Base-by-base conservation (phyloP, 1,139 yeast species). In the Blastobotrys raffinosifermentans region DNA sequence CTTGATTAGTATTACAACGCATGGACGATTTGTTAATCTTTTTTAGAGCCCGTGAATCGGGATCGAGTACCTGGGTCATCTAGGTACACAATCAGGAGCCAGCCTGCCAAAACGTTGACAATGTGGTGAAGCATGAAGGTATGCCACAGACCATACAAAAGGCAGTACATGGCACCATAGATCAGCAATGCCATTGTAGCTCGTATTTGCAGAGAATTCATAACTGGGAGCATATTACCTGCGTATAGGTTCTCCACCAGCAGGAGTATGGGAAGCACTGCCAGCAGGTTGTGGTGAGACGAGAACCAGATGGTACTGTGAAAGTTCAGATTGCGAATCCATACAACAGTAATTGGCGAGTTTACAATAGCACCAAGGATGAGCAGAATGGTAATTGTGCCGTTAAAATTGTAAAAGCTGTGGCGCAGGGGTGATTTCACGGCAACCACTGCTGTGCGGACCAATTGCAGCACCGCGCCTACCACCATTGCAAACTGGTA, bases 401-500 rank as follows among this genome's bases (percentile, higher is more conserved):
- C 40, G 13, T 37, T 41, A 29, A 45, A 39, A 15, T 52, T 50
- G 23, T 32, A 37, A 16, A 44, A 37, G 17, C 32, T 21, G n/a
- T 19, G n/a, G 17, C 23, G 36, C 14, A 21, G 26, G 15, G 22
- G 27, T 4, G 34, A 31, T 4, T 22, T 19, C 16, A 31, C 37
- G 8, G 32, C n/a, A 16, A 5, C 27, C 4, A 34, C 32, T 19
- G 27, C 32, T 26, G 47, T 33, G 39, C 47, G 30, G 35, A 39
- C 19, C 23, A 23, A 49, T 48, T 46, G 61, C 62, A 26, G 73
- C 35, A 35, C 69, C 26, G 47, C 73, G 62, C 43, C 79, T 64
- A 41, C 34, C 16, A 53, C 35, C 20, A 56, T 54, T 10, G 55
- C 50, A 9, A 55, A 48, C 44, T 60, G 64, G 41, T 52, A 60